Conservation (phyloP, 441 rosid genomes). For the Erodium texanum region DNA sequence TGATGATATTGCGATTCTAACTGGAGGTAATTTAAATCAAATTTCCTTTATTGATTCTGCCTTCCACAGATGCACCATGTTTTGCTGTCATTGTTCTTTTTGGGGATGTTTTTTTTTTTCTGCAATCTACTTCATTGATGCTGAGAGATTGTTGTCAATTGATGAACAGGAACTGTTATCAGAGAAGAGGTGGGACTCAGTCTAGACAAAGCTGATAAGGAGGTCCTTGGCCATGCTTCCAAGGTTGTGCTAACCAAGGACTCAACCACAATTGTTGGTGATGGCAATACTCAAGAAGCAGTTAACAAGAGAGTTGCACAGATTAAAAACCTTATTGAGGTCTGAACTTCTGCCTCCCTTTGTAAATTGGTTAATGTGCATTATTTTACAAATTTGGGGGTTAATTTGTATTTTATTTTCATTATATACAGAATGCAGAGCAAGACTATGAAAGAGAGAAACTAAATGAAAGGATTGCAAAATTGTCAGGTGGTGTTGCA, state of each 20-base stretch:
- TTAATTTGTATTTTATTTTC: neutral
- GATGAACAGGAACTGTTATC: conserved; percentile 61
- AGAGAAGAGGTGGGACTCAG: conserved; percentile 88
- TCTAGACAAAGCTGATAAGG: conserved; percentile 73
- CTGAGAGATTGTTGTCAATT: conserved; percentile 9
- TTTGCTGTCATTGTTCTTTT: too few species aligned
- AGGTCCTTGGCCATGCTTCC: conserved; percentile 71
- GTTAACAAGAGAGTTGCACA: conserved; percentile 82
- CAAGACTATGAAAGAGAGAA: conserved; percentile 92
- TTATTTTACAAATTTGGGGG: conserved; percentile 3
- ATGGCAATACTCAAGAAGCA: conserved; percentile 80
- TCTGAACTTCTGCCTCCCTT: conserved; percentile 24
- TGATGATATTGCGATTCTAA: conserved; percentile 86
- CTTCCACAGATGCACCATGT: too few species aligned
- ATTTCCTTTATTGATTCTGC: too few species aligned
- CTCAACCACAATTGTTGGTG: conserved; percentile 72
- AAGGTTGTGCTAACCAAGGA: conserved; percentile 90
- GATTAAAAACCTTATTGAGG: conserved; percentile 81
- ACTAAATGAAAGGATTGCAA: conserved; percentile 84
- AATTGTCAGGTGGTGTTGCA: conserved; percentile 86
- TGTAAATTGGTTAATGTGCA: neutral
- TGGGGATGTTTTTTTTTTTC: too few species aligned
- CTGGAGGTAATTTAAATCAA: conserved; percentile 63
- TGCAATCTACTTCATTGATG: neutral
- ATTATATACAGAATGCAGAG: conserved; percentile 15